A percentile compares a stretch with the other conserved stretches of the same genome.
These are phyloP conservation scores for Chrysosporium queenslandicum DNA, from an alignment of 2,329 filamentous ascomycete species.

Conservation along the genomic window DNA sequence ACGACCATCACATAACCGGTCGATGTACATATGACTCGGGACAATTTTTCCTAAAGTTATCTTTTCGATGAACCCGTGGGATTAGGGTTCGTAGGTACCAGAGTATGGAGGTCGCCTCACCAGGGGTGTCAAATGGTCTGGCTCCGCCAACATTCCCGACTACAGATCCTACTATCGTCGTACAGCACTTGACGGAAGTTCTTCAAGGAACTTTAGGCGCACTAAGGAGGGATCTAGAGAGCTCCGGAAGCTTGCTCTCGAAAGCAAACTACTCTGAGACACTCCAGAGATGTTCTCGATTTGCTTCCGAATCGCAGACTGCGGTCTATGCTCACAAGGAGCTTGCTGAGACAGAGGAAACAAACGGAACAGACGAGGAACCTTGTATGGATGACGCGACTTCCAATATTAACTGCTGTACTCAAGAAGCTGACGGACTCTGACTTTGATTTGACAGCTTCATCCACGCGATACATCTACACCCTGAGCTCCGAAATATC, in stretches of 20 bases:
- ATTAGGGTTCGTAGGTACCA: constrained; percentile 19
- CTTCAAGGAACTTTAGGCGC: constrained; percentile 66
- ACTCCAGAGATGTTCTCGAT: constrained; percentile 74
- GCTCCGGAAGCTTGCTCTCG: constrained; percentile 72
- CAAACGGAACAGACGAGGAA: constrained; percentile 30
- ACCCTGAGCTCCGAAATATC: constrained; percentile 72
- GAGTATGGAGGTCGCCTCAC: constrained; percentile 21
- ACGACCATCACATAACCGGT: constrained; percentile 17
- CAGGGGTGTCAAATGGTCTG: constrained; percentile 20
- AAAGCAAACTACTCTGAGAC: constrained; percentile 64
- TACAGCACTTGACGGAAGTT: constrained; percentile 62
- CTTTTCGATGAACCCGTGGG: constrained; percentile 27
- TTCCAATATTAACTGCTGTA: not conserved
- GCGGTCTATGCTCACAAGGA: constrained; percentile 75
- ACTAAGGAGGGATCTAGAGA: constrained; percentile 66
- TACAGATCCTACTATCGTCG: constrained; percentile 57
- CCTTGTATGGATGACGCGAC: constrained; percentile 29
- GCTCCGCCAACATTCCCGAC: constrained; percentile 20
- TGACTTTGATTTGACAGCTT: constrained; percentile 19
- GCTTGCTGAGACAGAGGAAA: constrained; percentile 44
- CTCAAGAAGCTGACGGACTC: not conserved
- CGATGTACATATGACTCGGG: constrained; percentile 14
- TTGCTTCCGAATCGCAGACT: constrained; percentile 77
- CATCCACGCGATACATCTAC: constrained; percentile 53
- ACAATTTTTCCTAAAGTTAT: constrained; percentile 12